Percentiles rank a stretch among this genome's conserved stretches.
Conservation (phyloP, 2,329 filamentous ascomycete genomes). For the Colletotrichum filicis region DNA sequence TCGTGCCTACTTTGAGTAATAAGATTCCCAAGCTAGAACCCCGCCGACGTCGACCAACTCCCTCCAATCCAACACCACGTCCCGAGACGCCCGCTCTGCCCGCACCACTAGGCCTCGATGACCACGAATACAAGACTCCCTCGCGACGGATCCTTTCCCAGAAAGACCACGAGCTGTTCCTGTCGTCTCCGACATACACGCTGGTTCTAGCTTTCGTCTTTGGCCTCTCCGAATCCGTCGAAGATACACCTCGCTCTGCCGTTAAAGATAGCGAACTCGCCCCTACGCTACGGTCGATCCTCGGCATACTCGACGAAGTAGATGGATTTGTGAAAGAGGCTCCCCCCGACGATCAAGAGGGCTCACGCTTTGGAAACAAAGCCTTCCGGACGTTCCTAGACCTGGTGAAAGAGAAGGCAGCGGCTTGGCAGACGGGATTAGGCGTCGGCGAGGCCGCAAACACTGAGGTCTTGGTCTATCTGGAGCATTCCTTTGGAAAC, state of each 20-base stretch:
- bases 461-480: conserved; percentile 81
- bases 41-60: conserved; percentile 63
- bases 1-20: conserved; percentile 4
- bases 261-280: conserved; percentile 67
- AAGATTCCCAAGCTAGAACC: conserved; percentile 75
- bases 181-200: conserved; percentile 78
- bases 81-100: conserved; percentile 82
- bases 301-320: conserved; percentile 76
- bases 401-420: conserved; percentile 66
- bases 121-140: conserved; percentile 73
- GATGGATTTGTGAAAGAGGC: conserved; percentile 73
- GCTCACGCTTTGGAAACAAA: conserved; percentile 94
- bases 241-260: conserved; percentile 74
- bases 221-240: conserved; percentile 83
- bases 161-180: conserved; percentile 84
- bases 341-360: conserved; percentile 86
- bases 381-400: conserved; percentile 87
- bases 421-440: conserved; percentile 72
- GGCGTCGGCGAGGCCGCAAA: conserved; percentile 67
- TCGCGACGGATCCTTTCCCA: conserved; percentile 83
- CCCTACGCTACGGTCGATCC: conserved; percentile 69
- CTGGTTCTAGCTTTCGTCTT: conserved; percentile 89
- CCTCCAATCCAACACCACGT: conserved; percentile 69
- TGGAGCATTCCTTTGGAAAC: conserved; percentile 88
- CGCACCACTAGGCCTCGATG: conserved; percentile 70